Conservation (phyloP, 1,284 basidiomycete genomes). For the Butyriboletus appendiculatus region DNA sequence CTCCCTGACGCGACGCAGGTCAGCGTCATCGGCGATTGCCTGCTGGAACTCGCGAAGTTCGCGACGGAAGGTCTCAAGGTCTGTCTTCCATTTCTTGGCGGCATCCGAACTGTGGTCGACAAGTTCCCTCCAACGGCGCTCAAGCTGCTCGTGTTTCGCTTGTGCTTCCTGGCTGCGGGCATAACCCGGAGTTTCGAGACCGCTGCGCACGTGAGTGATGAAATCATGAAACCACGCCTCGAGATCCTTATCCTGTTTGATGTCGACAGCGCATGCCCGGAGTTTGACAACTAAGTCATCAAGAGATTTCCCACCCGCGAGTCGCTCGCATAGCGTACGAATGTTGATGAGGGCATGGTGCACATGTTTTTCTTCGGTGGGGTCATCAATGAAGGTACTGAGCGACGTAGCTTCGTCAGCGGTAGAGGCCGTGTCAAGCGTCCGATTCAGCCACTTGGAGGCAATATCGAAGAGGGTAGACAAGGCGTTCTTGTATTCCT, state of each 20-base stretch:
- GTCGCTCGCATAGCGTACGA: slow-evolving; percentile 48
- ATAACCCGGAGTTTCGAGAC: slow-evolving; percentile 52
- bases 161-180: slow-evolving; percentile 50
- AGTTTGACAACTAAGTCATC: slow-evolving; percentile 43
- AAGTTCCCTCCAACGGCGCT: slow-evolving; percentile 49
- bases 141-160: slow-evolving; percentile 44
- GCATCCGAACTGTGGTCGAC: slow-evolving; percentile 44
- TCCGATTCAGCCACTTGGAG: slow-evolving; percentile 55
- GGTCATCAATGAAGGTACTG: slow-evolving; percentile 55
- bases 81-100: slow-evolving; percentile 51
- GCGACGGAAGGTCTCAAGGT: slow-evolving; percentile 44
- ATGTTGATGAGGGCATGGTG: slow-evolving; percentile 48
- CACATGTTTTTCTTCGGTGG: slow-evolving; percentile 57
- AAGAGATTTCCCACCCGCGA: slow-evolving; percentile 47
- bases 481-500: slow-evolving; percentile 55
- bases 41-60: slow-evolving; percentile 46
- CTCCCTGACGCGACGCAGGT: slow-evolving; percentile 44
- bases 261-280: slow-evolving; percentile 43
- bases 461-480: slow-evolving; percentile 54
- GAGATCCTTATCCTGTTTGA: slow-evolving; percentile 49
- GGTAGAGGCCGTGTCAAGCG: slow-evolving; percentile 50
- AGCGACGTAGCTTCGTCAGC: slow-evolving; percentile 43
- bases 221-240: slow-evolving; percentile 51
- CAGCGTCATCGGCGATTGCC: slow-evolving; percentile 48
- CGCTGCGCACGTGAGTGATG: slow-evolving; percentile 45